Evolutionary conservation across 148 eudicot species (phyloP), one percentile per base, ranked within the genome.

Genomic region (Dysphania ambrosioides): DNA sequence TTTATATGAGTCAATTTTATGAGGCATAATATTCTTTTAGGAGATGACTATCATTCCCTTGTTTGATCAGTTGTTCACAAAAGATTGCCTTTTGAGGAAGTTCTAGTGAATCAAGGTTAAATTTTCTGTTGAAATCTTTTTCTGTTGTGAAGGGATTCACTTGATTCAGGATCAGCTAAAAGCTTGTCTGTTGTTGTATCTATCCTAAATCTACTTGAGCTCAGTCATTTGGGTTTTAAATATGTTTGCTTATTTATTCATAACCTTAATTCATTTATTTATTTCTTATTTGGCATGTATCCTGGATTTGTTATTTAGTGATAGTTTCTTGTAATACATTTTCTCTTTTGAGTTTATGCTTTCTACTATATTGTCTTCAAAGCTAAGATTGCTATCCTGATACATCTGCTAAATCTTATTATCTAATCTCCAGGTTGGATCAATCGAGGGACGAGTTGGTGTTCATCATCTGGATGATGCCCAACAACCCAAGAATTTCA

Each of bases 401-500:
- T 51, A 44, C 38, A 49, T 31, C 11, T 66, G 21, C 27, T 77
- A 55, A 79, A 61, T 62, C 29, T 75, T 51, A 62, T 23, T 23
- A 21, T 23, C 47, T 72, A 42, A 53, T 61, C 19, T 81, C 53
- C 49, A 93, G 98, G 90, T 93, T 81, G 98, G 98, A 44, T 93
- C 98, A 60, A 93, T 93, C 73, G 98, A 93, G 82, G 98, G 98
- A 47, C 83, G 97, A 76, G 98, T 93, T 83, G 98, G 98, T 55
- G 97, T 93, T 29, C 98, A 93, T 83, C 97, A 93, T 83, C 87
- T 93, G 72, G 98, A 93, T 82, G 98, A 93, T 79, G 65, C 94
- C n/a, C 97, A 86, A 58, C 85, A 85, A 73, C 75, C 83, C 82
- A 91, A 91, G 82, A 93, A 91, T 71, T 93, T 93, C 66, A 93